Conservation (phyloP, 495 filamentous ascomycete species). For the Xylaria flabelliformis region DNA sequence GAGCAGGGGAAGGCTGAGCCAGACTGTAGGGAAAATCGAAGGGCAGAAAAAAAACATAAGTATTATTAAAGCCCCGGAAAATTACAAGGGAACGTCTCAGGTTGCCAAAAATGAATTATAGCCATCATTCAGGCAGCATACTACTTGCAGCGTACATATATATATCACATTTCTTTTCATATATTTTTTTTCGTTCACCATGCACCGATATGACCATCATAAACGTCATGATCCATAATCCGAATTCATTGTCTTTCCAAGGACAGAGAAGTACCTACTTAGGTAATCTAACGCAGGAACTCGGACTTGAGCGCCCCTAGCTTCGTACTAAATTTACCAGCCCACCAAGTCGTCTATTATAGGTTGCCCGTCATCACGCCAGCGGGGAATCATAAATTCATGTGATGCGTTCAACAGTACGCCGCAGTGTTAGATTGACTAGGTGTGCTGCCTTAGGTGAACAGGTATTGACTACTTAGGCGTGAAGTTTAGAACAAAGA, state of each 20-base stretch:
- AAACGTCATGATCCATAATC: background rate
- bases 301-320: constrained; percentile 1
- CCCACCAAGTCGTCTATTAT: background rate
- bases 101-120: background rate
- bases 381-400: background rate
- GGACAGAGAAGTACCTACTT: background rate
- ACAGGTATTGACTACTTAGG: no score
- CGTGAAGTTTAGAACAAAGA: no score
- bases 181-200: background rate
- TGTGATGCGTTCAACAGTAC: background rate
- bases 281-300: constrained; percentile 12
- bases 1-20: constrained; percentile 7
- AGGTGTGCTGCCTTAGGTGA: background rate
- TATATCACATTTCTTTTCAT: background rate
- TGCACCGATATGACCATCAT: background rate
- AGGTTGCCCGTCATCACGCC: background rate
- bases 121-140: background rate
- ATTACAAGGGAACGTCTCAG: constrained; percentile 7
- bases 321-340: constrained; percentile 3
- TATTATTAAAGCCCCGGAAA: background rate
- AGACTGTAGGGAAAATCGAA: background rate
- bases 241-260: background rate
- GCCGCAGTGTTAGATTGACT: background rate
- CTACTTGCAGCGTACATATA: background rate
- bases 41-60: background rate